Evolutionary conservation across 495 filamentous ascomycete genomes (phyloP), one percentile per base, ranked within the genome.

Genomic region (Ascodesmis nigricans): DNA sequence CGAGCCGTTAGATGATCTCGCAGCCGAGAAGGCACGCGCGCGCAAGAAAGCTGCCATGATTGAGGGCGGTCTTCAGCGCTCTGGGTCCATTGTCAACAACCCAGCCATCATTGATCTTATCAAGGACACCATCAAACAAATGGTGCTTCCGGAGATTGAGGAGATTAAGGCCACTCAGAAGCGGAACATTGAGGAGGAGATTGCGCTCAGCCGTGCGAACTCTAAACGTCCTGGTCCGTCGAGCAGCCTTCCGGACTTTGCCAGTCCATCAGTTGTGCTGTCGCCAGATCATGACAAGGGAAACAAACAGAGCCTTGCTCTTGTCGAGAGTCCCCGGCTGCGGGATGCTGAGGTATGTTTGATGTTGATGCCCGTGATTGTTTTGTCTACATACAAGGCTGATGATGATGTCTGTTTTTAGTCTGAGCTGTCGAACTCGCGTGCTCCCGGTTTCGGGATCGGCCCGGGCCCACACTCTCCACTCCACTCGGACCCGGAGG

Each of bases 91-190:
- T 0, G 74, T 91, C 55, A 93, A 90, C 56, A 93, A 97, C 50
- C 84, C 84, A 0, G 90, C 78, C 42, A 57, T 97, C n/a, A 66
- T 95, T 3, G 79, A 90, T 52, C 83, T 82, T 0, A 84, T 97
- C 5, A 84, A 95, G 55, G 84, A 93, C 58, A 81, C 87, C 14
- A 95, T 97, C 43, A 74, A 78, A 31, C 68, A 83, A 28, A 59
- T 95, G 31, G 91, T 95, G 31, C 57, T 95, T 1, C 90, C 87
- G 0, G 84, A 97, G 51, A 62, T 97, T 29, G 80, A 79, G 34
- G 78, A 78, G 20, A 61, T 95, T 29, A 93, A 91, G 55, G 69
- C 78, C 47, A 79, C 91, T 46, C 78, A 90, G 50, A 80, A 67
- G 39, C 60, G 73, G 40, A 60, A 65, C 22, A 65, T 68, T 31